Evolutionary conservation across 2,329 filamentous ascomycete genomes (phyloP).

Genomic region (Ceratocystis lukuohia): DNA sequence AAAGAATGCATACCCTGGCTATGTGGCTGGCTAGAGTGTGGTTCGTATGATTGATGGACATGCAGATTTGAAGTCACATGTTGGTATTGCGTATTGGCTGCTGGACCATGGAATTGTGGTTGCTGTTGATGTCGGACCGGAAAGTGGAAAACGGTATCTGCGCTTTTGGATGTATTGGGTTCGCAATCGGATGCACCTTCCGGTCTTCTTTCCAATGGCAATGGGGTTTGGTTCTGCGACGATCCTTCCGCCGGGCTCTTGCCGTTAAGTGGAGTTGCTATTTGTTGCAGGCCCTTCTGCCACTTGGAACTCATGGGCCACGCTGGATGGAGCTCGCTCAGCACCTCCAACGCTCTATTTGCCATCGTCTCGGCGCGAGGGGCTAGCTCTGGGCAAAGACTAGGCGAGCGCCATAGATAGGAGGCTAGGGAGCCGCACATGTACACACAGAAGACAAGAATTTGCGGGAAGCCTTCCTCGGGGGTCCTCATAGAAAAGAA

Average conservation of each 20-base stretch:
- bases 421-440: slow-evolving; percentile 29
- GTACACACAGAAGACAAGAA: slow-evolving; percentile 31
- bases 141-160: neutral
- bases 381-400: slow-evolving; percentile 24
- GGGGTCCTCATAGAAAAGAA: slow-evolving; percentile 24
- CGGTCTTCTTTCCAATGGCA: neutral
- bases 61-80: neutral
- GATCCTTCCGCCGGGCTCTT: slow-evolving; percentile 7
- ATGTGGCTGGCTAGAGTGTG: neutral
- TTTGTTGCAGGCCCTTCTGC: slow-evolving; percentile 22
- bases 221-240: neutral
- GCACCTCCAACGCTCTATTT: slow-evolving; percentile 22
- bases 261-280: slow-evolving; percentile 20
- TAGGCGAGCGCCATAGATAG: slow-evolving; percentile 25
- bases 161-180: neutral
- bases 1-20: slow-evolving; percentile 10
- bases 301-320: slow-evolving; percentile 23
- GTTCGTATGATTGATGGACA: neutral
- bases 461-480: slow-evolving; percentile 27
- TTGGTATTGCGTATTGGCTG: neutral
- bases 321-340: slow-evolving; percentile 23
- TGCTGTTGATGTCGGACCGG: neutral
- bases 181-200: neutral
- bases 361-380: slow-evolving; percentile 24
- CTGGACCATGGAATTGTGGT: neutral